These are phyloP conservation scores for Moesziomyces parantarcticus DNA, from an alignment of 1,284 basidiomycete species.

Conservation along the genomic window DNA sequence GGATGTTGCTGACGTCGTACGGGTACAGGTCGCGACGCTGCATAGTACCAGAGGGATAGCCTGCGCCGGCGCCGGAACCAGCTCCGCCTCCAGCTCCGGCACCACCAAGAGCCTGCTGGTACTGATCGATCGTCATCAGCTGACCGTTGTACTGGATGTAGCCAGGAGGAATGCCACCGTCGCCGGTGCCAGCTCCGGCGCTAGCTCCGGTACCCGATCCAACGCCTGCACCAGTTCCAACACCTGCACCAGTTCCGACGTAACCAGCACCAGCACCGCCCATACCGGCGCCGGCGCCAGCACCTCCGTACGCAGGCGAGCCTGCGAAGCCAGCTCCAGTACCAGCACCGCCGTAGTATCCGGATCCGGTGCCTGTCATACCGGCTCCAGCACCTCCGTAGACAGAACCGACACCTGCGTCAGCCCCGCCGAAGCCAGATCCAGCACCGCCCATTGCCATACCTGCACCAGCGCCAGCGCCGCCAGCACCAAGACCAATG, in stretches of 20 bases:
- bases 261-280: neutral
- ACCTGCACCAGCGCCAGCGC: too few species aligned
- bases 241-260: neutral
- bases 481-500: neutral
- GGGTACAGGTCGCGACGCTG: conserved; percentile 4
- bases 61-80: too few species aligned
- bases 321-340: neutral
- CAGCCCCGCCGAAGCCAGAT: neutral
- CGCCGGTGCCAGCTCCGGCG: neutral
- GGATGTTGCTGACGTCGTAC: neutral
- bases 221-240: conserved; percentile 1
- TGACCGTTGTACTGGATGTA: conserved; percentile 36
- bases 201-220: conserved; percentile 6
- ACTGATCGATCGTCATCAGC: conserved; percentile 30
- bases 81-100: neutral
- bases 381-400: neutral
- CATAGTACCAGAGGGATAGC: too few species aligned
- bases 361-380: neutral
- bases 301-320: neutral
- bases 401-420: neutral
- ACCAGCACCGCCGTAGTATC: neutral
- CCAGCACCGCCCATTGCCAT: too few species aligned
- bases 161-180: conserved; percentile 22
- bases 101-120: conserved; percentile 16
- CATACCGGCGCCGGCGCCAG: neutral